These are phyloP conservation scores for Elsinoe batatas DNA, from an alignment of 2,329 filamentous ascomycete genomes.

Conservation along the genomic window DNA sequence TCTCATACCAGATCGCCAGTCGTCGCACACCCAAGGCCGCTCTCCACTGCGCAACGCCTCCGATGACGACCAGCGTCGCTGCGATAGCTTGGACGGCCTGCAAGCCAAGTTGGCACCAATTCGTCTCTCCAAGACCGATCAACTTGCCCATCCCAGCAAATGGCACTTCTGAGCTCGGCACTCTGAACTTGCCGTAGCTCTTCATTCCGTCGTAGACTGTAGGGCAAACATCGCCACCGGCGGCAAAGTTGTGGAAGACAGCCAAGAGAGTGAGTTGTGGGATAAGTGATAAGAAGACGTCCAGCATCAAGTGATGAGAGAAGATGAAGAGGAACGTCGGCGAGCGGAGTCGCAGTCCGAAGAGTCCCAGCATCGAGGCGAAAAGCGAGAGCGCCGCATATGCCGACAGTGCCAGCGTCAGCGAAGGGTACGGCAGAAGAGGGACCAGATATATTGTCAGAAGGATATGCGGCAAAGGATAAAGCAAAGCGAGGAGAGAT, in stretches of 20 bases:
- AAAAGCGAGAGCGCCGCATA: slow-evolving; percentile 4
- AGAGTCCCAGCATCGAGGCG: slow-evolving; percentile 37
- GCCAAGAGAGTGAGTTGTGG: slow-evolving; percentile 16
- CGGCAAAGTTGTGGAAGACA: slow-evolving; percentile 15
- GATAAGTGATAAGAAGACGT: slow-evolving; percentile 16
- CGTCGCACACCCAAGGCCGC: slow-evolving; percentile 12
- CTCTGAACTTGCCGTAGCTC: slow-evolving; percentile 7
- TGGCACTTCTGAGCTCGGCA: slow-evolving; percentile 2
- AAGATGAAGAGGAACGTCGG: slow-evolving; percentile 15
- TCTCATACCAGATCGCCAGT: slow-evolving; percentile 15
- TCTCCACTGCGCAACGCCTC: slow-evolving; percentile 45
- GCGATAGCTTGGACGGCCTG: slow-evolving; percentile 28
- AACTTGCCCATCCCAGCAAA: neutral
- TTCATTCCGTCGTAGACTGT: neutral
- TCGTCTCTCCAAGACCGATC: slow-evolving; percentile 10
- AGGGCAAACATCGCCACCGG: slow-evolving; percentile 8
- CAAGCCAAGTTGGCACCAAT: slow-evolving; percentile 11
- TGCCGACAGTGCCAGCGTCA: neutral
- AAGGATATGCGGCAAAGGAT: neutral
- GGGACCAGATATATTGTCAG: slow-evolving; percentile 1
- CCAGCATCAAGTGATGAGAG: slow-evolving; percentile 17
- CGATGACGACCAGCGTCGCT: slow-evolving; percentile 28
- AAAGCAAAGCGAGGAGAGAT: neutral
- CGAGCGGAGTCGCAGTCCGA: slow-evolving; percentile 7
- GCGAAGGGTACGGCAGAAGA: neutral